Base-by-base conservation (phyloP, 305 asterid species). In the Ilex paraguariensis region DNA sequence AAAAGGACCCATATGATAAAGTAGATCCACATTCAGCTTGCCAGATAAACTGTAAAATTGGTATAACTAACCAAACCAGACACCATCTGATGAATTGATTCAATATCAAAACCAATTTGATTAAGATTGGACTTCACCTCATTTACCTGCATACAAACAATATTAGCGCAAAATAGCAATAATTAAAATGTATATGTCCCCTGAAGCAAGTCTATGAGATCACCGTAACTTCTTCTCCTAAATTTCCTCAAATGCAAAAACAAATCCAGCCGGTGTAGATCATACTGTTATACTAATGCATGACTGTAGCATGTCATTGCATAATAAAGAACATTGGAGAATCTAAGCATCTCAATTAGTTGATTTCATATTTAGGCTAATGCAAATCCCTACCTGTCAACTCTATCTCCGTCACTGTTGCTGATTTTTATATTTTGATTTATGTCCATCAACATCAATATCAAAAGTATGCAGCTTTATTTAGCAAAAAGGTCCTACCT, bases 51-150 rank as follows among this genome's bases (percentile, higher is more conserved):
- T n/a, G 28, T 61, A 60, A 61, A 48, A 21, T 21, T 60, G 30
- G 17, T 39, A 45, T 51, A 54, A 60, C 91, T 78, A 62, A 87
- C 96, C 94, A 87, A 71, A 66, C 94, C 83, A 50, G 89, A 73
- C 42, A 87, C 87, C 91, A 83, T 81, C 78, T 83, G 84, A 73
- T 85, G 82, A 70, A 85, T 83, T 70, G 69, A 42, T 64, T 76
- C 70, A 60, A 87, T 68, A 67, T 87, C 95, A 33, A 10, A 83
- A 56, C 94, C 95, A 69, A 87, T 87, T 74, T 73, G 91, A 72
- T 75, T 81, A 72, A 87, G 86, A 78, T 83, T 74, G 57, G 79
- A 62, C 73, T 80, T 83, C 56, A 85, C 94, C 52, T 79, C 86
- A 56, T 62, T 63, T 57, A 87, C 96, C 96, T 87, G 85, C 81